Evolutionary conservation across 106 monocot genomes (phyloP).

Genomic region (Hemerocallis citrina): DNA sequence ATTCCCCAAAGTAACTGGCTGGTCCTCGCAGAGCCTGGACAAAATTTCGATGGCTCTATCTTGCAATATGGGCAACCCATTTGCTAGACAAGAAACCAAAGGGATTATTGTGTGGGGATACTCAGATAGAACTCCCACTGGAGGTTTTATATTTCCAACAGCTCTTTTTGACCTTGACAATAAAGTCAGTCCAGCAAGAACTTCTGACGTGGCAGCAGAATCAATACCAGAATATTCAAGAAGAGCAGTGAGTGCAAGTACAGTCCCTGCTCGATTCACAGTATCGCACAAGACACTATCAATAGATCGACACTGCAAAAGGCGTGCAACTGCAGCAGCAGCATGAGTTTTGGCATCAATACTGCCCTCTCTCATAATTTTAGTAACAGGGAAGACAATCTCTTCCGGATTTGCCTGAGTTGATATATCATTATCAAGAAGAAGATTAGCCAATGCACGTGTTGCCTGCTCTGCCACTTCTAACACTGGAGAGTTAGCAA

Average conservation of each 20-base stretch:
- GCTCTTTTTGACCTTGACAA: constrained; percentile 57
- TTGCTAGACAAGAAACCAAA: constrained; percentile 64
- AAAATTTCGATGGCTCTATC: constrained; percentile 92
- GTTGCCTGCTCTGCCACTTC: constrained; percentile 86
- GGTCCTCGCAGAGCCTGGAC: constrained; percentile 66
- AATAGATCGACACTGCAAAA: constrained; percentile 46
- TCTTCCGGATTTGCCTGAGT: constrained; percentile 54
- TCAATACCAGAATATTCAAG: constrained; percentile 64
- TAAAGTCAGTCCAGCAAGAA: constrained; percentile 71
- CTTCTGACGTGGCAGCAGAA: constrained; percentile 78
- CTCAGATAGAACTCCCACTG: constrained; percentile 66
- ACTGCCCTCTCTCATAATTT: constrained; percentile 68
- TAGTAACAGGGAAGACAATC: constrained; percentile 65
- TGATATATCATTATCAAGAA: constrained; percentile 68
- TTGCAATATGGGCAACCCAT: constrained; percentile 59
- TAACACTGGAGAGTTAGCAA: constrained; percentile 64
- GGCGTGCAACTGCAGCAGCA: constrained; percentile 80
- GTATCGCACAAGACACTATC: constrained; percentile 43
- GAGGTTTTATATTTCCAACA: constrained; percentile 38
- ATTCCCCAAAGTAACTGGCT: constrained; percentile 53
- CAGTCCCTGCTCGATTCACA: constrained; percentile 71
- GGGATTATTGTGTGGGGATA: constrained; percentile 71
- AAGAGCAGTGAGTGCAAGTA: constrained; percentile 76
- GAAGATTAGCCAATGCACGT: constrained; percentile 86
- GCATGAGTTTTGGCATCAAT: constrained; percentile 82